Percentiles rank a stretch among this genome's conserved stretches.
phyloP scores from a whole-genome alignment of 768 basidiomycete species.

The Amanita phalloides region DNA sequence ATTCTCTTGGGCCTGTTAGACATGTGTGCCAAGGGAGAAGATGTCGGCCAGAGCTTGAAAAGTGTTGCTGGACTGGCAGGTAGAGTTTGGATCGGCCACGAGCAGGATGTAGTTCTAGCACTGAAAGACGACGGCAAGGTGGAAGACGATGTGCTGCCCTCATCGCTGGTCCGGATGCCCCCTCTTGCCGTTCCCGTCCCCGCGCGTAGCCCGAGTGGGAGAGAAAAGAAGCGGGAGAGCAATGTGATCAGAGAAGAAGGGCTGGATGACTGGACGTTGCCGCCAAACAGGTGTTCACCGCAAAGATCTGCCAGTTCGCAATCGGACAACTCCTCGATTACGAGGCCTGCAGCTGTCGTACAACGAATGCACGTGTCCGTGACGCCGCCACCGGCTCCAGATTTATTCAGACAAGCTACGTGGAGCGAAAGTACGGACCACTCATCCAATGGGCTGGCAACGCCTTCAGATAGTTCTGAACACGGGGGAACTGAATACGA shows the following conservation, averaged over 20 bases:
- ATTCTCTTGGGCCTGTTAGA: slow-evolving; percentile 19
- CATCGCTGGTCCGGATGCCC: not conserved
- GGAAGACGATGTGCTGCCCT: not conserved
- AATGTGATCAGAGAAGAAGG: not conserved
- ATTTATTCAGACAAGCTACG: not conserved
- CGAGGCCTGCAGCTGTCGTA: not conserved
- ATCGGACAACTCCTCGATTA: not conserved
- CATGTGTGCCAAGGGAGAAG: slow-evolving; percentile 2
- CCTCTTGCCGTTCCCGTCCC: not conserved
- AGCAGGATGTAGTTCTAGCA: not conserved
- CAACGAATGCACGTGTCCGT: not conserved
- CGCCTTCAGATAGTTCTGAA: not conserved
- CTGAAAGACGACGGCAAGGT: not conserved
- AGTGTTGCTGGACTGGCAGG: not conserved
- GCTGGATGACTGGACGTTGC: not conserved
- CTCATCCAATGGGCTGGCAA: not conserved
- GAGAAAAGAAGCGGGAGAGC: slow-evolving; percentile 1
- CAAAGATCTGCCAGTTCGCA: not conserved
- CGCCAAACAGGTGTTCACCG: not conserved
- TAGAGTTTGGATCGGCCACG: slow-evolving; percentile 2
- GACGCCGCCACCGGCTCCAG: not conserved
- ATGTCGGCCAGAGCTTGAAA: slow-evolving; percentile 1
- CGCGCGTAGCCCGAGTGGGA: not conserved
- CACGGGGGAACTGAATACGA: not conserved
- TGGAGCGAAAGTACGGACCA: not conserved